Percentiles rank a stretch among this genome's conserved stretches.
Conservation (phyloP, 2,329 filamentous ascomycete species). For the Colletotrichum sansevieriae region DNA sequence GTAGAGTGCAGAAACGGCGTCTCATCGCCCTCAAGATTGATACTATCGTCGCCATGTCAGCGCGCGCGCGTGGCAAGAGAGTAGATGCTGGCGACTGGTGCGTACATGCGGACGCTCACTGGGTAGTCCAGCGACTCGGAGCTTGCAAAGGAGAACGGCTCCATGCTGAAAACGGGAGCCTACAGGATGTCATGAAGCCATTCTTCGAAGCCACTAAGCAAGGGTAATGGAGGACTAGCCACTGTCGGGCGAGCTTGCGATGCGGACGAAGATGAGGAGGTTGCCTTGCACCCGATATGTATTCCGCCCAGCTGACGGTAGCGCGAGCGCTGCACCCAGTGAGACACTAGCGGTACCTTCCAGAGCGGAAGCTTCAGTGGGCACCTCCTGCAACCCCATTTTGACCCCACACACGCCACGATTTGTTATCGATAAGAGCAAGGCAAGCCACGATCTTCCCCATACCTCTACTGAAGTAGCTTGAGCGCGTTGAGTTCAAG, state of each 20-base stretch:
- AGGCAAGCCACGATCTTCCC: constrained; percentile 21
- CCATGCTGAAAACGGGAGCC: constrained; percentile 68
- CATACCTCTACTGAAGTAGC: background rate
- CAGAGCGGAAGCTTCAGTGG: constrained; percentile 17
- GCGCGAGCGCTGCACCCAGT: constrained; percentile 7
- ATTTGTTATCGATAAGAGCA: constrained; percentile 21
- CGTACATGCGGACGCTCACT: constrained; percentile 75
- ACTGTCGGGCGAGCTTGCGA: background rate
- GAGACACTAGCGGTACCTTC: constrained; percentile 3
- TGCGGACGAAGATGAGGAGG: constrained; percentile 2
- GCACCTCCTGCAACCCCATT: background rate
- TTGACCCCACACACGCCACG: constrained; percentile 29
- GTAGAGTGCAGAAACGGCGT: constrained; percentile 68
- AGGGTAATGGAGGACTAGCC: too few relatives aligned
- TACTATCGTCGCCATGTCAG: constrained; percentile 49
- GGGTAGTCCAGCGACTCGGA: constrained; percentile 86
- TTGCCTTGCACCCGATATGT: background rate
- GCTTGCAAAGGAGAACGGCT: constrained; percentile 94
- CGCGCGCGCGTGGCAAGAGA: background rate
- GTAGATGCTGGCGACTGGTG: constrained; percentile 6
- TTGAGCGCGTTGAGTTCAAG: constrained; percentile 40
- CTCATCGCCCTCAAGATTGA: constrained; percentile 62
- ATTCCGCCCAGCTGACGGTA: constrained; percentile 21
- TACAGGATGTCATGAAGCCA: constrained; percentile 22
- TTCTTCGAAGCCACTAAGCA: constrained; percentile 17